A percentile compares a stretch with the other conserved stretches of the same genome.
Evolutionary conservation across 2,329 filamentous ascomycete genomes (phyloP).

Genomic region (Clarireedia homoeocarpa): DNA sequence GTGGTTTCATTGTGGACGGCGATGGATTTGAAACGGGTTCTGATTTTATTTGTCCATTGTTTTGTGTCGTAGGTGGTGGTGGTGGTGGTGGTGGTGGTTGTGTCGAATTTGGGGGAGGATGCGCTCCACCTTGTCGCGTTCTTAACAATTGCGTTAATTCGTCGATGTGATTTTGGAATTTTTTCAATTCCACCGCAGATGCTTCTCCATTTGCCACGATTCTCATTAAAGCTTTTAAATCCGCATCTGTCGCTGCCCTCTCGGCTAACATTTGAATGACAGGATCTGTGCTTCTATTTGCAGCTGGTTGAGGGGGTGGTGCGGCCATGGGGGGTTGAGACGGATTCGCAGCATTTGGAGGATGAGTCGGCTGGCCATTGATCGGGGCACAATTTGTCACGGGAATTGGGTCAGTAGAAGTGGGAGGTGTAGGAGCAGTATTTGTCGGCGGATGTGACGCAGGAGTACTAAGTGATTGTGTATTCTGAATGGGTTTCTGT

Average conservation of each 20-base stretch:
- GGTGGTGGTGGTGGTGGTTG: slow-evolving; percentile 14
- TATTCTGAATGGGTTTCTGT: slow-evolving; percentile 25
- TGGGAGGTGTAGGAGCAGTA: neutral
- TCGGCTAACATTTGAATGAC: slow-evolving; percentile 76
- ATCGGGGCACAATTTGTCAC: neutral
- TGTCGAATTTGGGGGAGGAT: slow-evolving; percentile 17
- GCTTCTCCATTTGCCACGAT: slow-evolving; percentile 71
- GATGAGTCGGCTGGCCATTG: neutral
- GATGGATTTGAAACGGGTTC: slow-evolving; percentile 11
- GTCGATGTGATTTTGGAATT: slow-evolving; percentile 76
- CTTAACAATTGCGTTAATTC: slow-evolving; percentile 61
- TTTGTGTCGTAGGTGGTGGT: slow-evolving; percentile 5
- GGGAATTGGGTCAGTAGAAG: neutral
- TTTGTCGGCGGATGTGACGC: neutral
- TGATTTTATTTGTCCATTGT: slow-evolving; percentile 13
- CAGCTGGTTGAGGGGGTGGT: slow-evolving; percentile 13
- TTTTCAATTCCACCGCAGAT: slow-evolving; percentile 59
- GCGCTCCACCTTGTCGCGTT: slow-evolving; percentile 46
- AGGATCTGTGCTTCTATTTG: slow-evolving; percentile 50
- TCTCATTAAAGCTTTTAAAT: slow-evolving; percentile 74
- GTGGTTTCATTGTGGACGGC: slow-evolving; percentile 17
- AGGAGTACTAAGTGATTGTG: slow-evolving; percentile 15
- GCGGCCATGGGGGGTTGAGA: neutral
- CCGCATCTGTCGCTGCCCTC: slow-evolving; percentile 63
- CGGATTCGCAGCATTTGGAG: slow-evolving; percentile 1